phyloP scores from a whole-genome alignment of 306 rosid species.

The Vigna radiata region DNA sequence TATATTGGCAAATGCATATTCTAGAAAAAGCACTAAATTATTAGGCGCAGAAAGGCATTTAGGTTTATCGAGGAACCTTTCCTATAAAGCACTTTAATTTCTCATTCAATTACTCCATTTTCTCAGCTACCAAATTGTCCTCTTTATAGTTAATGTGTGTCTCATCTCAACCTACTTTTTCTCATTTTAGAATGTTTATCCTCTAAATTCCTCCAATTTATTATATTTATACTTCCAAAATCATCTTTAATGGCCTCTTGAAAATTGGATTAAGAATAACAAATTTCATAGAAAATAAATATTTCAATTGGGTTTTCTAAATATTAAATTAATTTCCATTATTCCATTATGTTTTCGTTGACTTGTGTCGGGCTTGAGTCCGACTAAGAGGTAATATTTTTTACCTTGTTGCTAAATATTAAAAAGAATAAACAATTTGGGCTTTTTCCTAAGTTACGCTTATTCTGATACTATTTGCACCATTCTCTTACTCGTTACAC shows the following conservation, averaged over 20 bases:
- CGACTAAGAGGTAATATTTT: background rate
- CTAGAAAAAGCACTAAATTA: background rate
- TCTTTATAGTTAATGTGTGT: background rate
- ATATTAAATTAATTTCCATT: background rate
- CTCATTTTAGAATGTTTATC: conserved; percentile 10
- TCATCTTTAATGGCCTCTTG: background rate
- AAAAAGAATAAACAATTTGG: no score
- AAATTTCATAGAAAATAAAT: background rate
- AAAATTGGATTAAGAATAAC: conserved; percentile 1
- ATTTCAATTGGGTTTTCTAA: background rate
- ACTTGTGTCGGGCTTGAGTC: background rate
- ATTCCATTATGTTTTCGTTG: background rate
- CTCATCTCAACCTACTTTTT: conserved; percentile 21
- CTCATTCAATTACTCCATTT: background rate
- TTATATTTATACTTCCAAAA: background rate
- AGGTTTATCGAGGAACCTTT: conserved; percentile 24
- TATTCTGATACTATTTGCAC: no score
- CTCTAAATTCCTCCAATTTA: background rate
- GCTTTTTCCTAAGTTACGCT: no score
- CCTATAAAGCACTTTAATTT: conserved; percentile 23
- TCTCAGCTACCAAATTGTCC: conserved; percentile 16
- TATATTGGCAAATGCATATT: conserved; percentile 30
- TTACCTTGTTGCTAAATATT: no score
- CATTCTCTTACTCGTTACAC: no score
- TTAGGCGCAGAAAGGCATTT: conserved; percentile 42